Evolutionary conservation across 139 green algal genomes (phyloP).

Genomic region (Chlorella sp.): DNA sequence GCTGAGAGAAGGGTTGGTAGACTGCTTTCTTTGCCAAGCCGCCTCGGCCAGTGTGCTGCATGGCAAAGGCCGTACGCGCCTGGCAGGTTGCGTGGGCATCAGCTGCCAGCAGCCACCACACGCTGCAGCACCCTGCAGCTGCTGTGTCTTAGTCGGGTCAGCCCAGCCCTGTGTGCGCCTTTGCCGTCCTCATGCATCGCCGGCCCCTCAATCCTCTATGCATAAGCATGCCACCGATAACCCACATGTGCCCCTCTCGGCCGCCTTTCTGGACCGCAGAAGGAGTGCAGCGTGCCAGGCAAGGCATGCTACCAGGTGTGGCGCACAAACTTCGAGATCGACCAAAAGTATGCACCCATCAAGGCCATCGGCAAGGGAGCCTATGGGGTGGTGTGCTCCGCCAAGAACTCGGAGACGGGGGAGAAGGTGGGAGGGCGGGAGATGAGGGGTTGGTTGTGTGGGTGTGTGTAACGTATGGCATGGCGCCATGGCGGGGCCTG

Average conservation of each 20-base stretch:
- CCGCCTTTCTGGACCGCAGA: not conserved
- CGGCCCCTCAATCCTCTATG: no score
- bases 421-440: slow-evolving; percentile 64
- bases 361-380: slow-evolving; percentile 95
- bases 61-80: not conserved
- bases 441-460: no score
- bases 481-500: no score
- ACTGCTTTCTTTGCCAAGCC: no score
- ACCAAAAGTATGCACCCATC: slow-evolving; percentile 82
- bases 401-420: slow-evolving; percentile 74
- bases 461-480: no score
- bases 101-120: no score
- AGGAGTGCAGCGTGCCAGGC: slow-evolving; percentile 80
- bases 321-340: slow-evolving; percentile 93
- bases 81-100: not conserved
- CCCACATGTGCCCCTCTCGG: not conserved
- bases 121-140: no score
- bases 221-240: not conserved
- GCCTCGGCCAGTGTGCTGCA: no score
- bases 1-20: not conserved
- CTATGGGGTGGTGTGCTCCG: slow-evolving; percentile 98
- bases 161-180: not conserved
- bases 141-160: not conserved
- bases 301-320: slow-evolving; percentile 88
- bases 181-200: not conserved